Base-by-base conservation (phyloP, 305 asterid species). In the Coffea humblotiana region DNA sequence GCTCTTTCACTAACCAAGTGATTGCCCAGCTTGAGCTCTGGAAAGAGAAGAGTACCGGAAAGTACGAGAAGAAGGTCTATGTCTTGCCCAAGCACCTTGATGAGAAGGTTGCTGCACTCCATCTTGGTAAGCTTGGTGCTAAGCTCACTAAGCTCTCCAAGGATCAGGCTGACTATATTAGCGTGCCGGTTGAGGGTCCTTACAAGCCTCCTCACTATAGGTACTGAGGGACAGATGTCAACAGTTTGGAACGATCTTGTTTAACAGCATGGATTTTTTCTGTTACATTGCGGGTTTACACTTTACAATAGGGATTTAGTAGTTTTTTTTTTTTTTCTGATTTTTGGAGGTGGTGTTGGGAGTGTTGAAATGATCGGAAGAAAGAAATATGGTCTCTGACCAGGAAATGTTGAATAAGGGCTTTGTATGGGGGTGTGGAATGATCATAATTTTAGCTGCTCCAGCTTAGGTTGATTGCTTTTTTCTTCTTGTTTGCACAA, bases 81-180 rank as follows among this genome's bases (percentile, higher is more conserved):
- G 91, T 90, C 23, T 79, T 90, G 86, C 93, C 93, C 47, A 90
- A 88, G 85, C 92, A 90, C 49, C 90, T 90, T 11, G 90, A 87
- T 73, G 93, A 90, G 89, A 90, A 90, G 83, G 94, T 90, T 74
- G 94, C 92, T 2, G 92, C 94, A 0, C 92, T 90, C 25, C 93
- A 90, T 37, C 89, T 90, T n/a, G 92, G 89, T 1, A 90, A 90
- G 72, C 93, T 90, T 32, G 93, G 93, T 14, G 92, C 94, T 54
- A 86, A 83, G 77, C 88, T 90, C 64, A 90, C 94, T 8, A 89
- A 88, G 89, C 92, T 90, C 13, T 1, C 48, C 67, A 89, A 89
- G 86, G 92, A 90, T 0, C 94, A 90, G 82, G 87, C 94, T 3
- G 92, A 89, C 47, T 90, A 90, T 83, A 88, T 90, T 56, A 90